These are phyloP conservation scores for Fusarium sp. DNA, from an alignment of 2,329 filamentous ascomycete genomes.

Conservation along the genomic window DNA sequence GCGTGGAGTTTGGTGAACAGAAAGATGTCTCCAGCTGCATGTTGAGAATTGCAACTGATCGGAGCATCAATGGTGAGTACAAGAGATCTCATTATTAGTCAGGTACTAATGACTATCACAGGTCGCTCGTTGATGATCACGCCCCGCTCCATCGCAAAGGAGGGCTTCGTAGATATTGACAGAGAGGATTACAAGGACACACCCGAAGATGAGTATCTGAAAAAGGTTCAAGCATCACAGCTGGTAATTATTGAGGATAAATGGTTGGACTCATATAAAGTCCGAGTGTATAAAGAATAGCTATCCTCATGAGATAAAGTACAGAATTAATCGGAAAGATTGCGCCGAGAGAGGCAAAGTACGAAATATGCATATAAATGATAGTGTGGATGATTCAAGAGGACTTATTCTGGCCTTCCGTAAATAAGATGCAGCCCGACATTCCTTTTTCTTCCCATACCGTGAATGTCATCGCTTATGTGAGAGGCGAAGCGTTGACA, in stretches of 20 bases:
- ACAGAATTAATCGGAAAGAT: background rate
- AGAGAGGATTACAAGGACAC: slow-evolving; percentile 33
- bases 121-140: slow-evolving; percentile 36
- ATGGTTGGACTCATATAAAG: slow-evolving; percentile 32
- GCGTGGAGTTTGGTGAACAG: slow-evolving; percentile 52
- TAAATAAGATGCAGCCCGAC: background rate
- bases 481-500: slow-evolving; percentile 9
- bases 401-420: fast-evolving
- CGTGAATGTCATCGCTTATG: background rate
- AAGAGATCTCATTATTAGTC: fast-evolving
- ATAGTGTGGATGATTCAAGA: too few species aligned
- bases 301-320: background rate
- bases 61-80: slow-evolving; percentile 39
- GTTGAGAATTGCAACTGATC: slow-evolving; percentile 47
- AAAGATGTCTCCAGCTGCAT: slow-evolving; percentile 47
- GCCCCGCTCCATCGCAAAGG: slow-evolving; percentile 23
- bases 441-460: fast-evolving
- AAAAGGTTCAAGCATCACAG: slow-evolving; percentile 22
- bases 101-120: background rate
- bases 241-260: slow-evolving; percentile 33
- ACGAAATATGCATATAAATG: background rate
- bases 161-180: slow-evolving; percentile 34
- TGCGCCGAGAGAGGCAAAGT: fast-evolving
- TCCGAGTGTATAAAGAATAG: slow-evolving; percentile 27
- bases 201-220: slow-evolving; percentile 27